These are phyloP conservation scores for Pyronema omphalodes DNA, from an alignment of 495 filamentous ascomycete species.

Conservation along the genomic window DNA sequence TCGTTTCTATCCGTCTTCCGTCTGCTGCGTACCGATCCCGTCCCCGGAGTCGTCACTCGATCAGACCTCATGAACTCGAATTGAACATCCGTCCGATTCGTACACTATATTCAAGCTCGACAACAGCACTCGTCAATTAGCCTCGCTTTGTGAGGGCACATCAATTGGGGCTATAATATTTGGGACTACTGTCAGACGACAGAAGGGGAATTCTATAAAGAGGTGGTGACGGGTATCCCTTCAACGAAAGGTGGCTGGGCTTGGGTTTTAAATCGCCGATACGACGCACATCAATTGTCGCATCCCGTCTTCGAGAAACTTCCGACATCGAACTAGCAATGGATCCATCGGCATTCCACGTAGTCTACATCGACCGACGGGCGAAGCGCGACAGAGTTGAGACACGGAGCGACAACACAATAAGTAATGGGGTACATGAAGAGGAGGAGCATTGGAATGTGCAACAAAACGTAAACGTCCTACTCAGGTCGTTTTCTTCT, in stretches of 20 bases:
- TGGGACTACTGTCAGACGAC: background rate
- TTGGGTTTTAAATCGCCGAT: background rate
- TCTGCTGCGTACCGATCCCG: background rate
- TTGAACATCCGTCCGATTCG: background rate
- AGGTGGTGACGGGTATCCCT: background rate
- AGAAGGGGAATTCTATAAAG: background rate
- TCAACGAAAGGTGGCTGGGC: background rate
- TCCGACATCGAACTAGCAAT: background rate
- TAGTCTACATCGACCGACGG: conserved; percentile 67
- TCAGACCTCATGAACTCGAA: background rate
- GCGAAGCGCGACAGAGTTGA: conserved; percentile 40
- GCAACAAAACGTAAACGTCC: conserved; percentile 30
- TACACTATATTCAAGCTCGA: background rate
- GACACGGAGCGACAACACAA: conserved; percentile 16
- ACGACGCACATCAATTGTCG: background rate
- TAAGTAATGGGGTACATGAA: conserved; percentile 12
- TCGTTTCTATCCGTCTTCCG: background rate
- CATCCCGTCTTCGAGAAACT: background rate
- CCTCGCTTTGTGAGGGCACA: background rate
- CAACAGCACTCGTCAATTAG: background rate
- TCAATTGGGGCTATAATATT: background rate
- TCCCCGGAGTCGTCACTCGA: background rate
- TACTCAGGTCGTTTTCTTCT: conserved; percentile 35
- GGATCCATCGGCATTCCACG: conserved; percentile 42
- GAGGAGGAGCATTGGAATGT: conserved; percentile 34